A percentile compares a stretch with the other conserved stretches of the same genome.
Evolutionary conservation across 2,329 filamentous ascomycete genomes (phyloP).

Genomic region (Tolypocladium sp.): DNA sequence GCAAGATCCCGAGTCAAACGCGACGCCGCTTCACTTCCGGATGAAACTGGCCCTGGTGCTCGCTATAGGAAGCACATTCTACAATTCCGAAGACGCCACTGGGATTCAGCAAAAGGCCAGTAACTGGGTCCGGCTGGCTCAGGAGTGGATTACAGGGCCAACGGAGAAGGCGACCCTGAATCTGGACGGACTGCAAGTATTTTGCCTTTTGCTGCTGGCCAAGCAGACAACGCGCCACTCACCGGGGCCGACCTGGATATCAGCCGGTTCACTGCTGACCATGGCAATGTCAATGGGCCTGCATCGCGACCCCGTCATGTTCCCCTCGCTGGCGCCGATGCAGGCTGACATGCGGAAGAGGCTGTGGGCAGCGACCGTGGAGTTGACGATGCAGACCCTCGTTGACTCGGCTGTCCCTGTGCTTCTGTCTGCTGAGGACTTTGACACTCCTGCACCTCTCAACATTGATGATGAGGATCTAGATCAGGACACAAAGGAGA

Average conservation of each 20-base stretch:
- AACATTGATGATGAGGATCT: not conserved
- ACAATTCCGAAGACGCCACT: not conserved
- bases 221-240: not conserved
- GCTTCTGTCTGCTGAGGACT: not conserved
- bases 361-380: not conserved
- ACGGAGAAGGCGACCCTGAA: not conserved
- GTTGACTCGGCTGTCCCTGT: not conserved
- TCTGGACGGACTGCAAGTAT: not conserved
- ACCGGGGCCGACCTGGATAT: not conserved
- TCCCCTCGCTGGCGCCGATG: not conserved
- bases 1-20: not conserved
- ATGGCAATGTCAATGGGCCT: not conserved
- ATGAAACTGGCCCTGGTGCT: not conserved
- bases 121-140: not conserved
- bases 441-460: not conserved
- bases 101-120: not conserved
- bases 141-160: not conserved
- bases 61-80: not conserved
- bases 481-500: not conserved
- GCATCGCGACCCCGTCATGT: not conserved
- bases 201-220: not conserved
- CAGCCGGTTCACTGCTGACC: not conserved
- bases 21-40: not conserved
- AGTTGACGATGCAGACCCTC: not conserved
- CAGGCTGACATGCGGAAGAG: not conserved